phyloP scores from a whole-genome alignment of 768 basidiomycete species.

The Crucibulum laeve region DNA sequence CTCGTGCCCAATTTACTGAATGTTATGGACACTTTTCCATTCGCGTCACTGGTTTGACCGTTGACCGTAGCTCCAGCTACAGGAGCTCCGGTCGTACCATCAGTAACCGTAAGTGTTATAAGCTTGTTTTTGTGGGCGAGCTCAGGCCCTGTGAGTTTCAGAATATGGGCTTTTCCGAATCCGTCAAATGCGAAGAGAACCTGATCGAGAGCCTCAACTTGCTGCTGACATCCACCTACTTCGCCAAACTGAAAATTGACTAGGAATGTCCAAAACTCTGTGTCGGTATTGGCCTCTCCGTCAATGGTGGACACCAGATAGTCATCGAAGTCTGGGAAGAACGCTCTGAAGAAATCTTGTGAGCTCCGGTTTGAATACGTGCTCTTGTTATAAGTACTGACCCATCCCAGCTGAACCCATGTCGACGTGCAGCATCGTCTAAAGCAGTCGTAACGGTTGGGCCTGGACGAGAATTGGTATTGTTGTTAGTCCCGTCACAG shows the following conservation, averaged over 20 bases:
- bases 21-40: conserved; percentile 19
- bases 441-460: conserved; percentile 40
- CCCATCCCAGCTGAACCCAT: conserved; percentile 36
- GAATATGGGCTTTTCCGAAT: conserved; percentile 25
- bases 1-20: conserved; percentile 16
- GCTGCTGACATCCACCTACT: conserved; percentile 38
- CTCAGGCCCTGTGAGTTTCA: conserved; percentile 30
- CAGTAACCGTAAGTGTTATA: conserved; percentile 29
- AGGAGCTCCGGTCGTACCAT: conserved; percentile 26
- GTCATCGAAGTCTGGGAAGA: conserved; percentile 33
- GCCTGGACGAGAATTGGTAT: conserved; percentile 26
- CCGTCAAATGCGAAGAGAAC: conserved; percentile 37
- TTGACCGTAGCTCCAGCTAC: conserved; percentile 26
- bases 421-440: conserved; percentile 29
- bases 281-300: conserved; percentile 20
- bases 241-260: conserved; percentile 27
- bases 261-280: conserved; percentile 32
- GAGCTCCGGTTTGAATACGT: not conserved
- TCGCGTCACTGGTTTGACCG: conserved; percentile 11
- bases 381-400: conserved; percentile 9
- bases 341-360: conserved; percentile 19
- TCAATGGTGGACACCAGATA: conserved; percentile 36
- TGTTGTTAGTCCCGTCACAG: conserved; percentile 41
- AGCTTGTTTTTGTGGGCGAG: conserved; percentile 16
- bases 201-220: conserved; percentile 22